Base-by-base conservation (phyloP, 2,329 filamentous ascomycete genomes). In the Penicillium sp. region DNA sequence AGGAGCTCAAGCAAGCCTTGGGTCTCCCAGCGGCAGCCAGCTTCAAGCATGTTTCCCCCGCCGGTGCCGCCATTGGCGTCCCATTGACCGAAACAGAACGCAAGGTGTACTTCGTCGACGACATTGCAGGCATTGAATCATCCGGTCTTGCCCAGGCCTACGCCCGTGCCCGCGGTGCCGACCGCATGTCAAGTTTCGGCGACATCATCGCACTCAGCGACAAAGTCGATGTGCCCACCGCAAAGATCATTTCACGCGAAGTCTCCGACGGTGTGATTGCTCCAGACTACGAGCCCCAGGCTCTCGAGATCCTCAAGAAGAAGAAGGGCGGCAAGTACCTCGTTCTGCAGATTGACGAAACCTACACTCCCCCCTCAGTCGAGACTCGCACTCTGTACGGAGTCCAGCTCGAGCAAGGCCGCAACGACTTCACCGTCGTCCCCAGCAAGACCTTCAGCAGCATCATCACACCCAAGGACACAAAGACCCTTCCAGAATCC, bases 251-350 rank as follows among this genome's bases (percentile, higher is more conserved):
- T 78, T 92, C 90, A 60, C 91, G 93, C 71, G 94, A 99, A 79
- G 94, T 99, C 20, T 97, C 93, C 1, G 94, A 99, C 71, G 94
- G 94, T 74, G 89, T 99, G 56, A 91, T 99, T 67, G 94, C 94
- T 35, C 90, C 94, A 35, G 88, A 85, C 24, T 99, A 94, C 75
- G 84, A 89, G 61, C 83, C 85, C 33, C 91, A 90, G 62, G 94
- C 94, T 18, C 83, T 97, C 18, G 90, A 89, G 68, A 91, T 99
- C 60, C 84, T 99, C 62, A 89, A 86, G 77, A 97, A 96, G 85
- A 99, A 99, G 84, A 99, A 99, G 83, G 92, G 88, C 55, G 94
- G 94, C 70, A 95, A 91, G 74, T 99, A 97, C 80, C 86, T 97
- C 47, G 89, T 97, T 47, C 86, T 97, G 43, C 86, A 97, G 78